Conservation (phyloP, 2,329 filamentous ascomycete species). For the Botrytis aclada region DNA sequence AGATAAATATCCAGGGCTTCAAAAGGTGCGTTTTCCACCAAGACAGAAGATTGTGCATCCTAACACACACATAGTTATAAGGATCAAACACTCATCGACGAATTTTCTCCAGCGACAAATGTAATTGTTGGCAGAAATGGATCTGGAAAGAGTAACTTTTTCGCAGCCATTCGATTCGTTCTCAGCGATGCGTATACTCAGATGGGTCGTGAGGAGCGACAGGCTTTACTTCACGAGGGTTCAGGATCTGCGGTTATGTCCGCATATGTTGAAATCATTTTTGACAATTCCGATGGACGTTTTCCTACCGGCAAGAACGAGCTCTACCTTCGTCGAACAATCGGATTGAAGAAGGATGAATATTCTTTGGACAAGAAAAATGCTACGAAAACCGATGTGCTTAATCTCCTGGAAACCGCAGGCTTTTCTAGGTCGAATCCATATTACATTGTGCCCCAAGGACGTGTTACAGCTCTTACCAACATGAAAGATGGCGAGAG, state of each 20-base stretch:
- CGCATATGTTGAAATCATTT: constrained; percentile 98
- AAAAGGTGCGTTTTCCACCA: constrained; percentile 67
- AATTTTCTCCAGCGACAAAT: constrained; percentile 95
- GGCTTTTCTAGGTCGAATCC: constrained; percentile 97
- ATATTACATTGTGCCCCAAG: constrained; percentile 98
- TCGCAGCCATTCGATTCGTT: constrained; percentile 97
- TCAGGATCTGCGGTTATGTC: constrained; percentile 98
- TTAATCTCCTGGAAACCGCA: constrained; percentile 91
- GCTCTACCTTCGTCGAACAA: constrained; percentile 85
- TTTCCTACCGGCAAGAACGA: constrained; percentile 93
- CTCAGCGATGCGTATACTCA: constrained; percentile 96
- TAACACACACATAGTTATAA: constrained; percentile 70
- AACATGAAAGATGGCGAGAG: constrained; percentile 98
- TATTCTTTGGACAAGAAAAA: constrained; percentile 98
- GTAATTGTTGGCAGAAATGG: constrained; percentile 99
- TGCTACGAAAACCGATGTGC: constrained; percentile 88
- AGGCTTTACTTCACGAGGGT: constrained; percentile 94
- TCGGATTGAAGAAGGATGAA: constrained; percentile 97
- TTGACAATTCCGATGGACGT: constrained; percentile 94
- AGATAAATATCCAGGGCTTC: constrained; percentile 99
- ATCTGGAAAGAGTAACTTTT: constrained; percentile 99
- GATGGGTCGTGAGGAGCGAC: constrained; percentile 92
- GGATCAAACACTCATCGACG: constrained; percentile 97
- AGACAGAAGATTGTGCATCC: constrained; percentile 20
- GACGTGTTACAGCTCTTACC: constrained; percentile 89